Conservation (phyloP, 2,329 filamentous ascomycete genomes). For the Cordyceps cateniannulata region DNA sequence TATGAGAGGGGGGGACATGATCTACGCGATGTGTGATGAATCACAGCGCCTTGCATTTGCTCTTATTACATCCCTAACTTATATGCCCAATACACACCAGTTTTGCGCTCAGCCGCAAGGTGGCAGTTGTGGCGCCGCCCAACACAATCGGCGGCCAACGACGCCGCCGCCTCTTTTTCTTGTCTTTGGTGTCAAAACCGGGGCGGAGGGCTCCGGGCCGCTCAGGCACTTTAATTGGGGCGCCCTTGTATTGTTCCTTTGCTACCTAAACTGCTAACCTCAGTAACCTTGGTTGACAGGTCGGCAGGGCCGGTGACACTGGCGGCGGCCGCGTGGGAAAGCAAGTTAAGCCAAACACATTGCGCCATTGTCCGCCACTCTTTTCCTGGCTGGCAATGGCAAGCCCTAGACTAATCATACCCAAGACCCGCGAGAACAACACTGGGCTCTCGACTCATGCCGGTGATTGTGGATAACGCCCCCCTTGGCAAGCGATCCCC, state of each 20-base stretch:
- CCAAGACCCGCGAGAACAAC: too few species aligned
- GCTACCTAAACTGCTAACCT: neutral
- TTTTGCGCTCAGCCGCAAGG: neutral
- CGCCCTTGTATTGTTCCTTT: neutral
- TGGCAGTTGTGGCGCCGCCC: constrained; percentile 7
- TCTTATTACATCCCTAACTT: too few species aligned
- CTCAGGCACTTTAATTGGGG: constrained; percentile 8
- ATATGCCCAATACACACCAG: too few species aligned
- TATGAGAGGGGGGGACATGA: too few species aligned
- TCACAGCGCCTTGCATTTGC: too few species aligned
- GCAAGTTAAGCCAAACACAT: too few species aligned
- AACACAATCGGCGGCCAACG: neutral
- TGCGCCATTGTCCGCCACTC: too few species aligned
- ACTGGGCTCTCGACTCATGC: too few species aligned
- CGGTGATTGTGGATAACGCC: too few species aligned
- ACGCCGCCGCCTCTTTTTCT: neutral
- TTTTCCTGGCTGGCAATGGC: too few species aligned
- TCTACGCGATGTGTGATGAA: too few species aligned
- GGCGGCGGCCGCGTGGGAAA: neutral
- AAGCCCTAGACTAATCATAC: too few species aligned
- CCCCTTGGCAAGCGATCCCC: neutral
- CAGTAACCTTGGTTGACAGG: neutral
- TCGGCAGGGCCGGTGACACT: neutral
- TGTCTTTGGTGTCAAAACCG: neutral
- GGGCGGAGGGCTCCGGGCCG: constrained; percentile 4